A percentile compares a stretch with the other conserved stretches of the same genome.
Conservation (phyloP, 2,329 filamentous ascomycete genomes). For the Calonectria pseudoturangicola region DNA sequence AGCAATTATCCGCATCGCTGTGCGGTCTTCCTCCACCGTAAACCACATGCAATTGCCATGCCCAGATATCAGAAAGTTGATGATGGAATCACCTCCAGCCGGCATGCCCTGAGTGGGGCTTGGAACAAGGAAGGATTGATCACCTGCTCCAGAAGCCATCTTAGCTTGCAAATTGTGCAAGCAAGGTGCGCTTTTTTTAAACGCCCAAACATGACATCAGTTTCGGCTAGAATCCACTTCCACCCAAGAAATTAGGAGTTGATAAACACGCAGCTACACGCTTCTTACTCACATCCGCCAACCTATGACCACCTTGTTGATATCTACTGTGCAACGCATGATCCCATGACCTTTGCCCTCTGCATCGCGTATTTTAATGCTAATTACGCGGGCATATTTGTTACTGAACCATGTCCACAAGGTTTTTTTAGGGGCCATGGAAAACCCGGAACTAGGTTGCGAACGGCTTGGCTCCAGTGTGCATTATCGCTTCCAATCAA, state of each 20-base stretch:
- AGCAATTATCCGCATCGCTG: not conserved
- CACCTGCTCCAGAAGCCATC: constrained; percentile 31
- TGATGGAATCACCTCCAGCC: not conserved
- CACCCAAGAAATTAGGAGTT: constrained; percentile 10
- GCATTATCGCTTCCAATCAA: too few relatives aligned
- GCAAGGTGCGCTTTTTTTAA: constrained; percentile 35
- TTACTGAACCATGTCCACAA: too few relatives aligned
- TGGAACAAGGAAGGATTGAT: constrained; percentile 30
- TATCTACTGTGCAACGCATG: too few relatives aligned
- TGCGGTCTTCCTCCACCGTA: not conserved
- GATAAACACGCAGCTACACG: too few relatives aligned
- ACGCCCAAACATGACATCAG: constrained; percentile 28
- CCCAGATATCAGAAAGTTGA: constrained; percentile 3
- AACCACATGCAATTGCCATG: constrained; percentile 8
- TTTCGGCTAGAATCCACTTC: constrained; percentile 15
- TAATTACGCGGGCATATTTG: too few relatives aligned
- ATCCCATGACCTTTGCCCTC: too few relatives aligned
- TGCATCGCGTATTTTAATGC: too few relatives aligned
- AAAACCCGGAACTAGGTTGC: too few relatives aligned
- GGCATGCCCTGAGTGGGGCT: constrained; percentile 33
- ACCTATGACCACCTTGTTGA: too few relatives aligned
- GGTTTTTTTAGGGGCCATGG: too few relatives aligned
- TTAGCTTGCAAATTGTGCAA: constrained; percentile 29
- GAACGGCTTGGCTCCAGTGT: too few relatives aligned
- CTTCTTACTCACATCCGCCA: too few relatives aligned